phyloP scores from a whole-genome alignment of 2,329 filamentous ascomycete genomes.

The Mycogone perniciosa region DNA sequence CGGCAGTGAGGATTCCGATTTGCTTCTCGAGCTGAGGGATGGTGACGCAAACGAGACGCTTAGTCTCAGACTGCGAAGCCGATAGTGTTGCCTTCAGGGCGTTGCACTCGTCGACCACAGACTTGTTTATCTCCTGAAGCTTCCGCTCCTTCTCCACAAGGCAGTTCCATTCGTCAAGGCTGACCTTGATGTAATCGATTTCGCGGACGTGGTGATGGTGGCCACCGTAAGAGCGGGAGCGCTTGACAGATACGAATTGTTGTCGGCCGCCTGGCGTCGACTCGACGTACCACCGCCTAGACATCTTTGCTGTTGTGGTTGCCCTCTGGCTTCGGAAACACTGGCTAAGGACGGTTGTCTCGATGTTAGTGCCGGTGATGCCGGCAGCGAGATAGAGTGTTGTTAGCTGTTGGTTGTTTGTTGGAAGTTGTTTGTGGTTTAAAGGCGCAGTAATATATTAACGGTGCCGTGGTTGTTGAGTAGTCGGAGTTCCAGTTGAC shows the following conservation, averaged over 20 bases:
- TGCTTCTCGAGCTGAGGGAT: slow-evolving; percentile 33
- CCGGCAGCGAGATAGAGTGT: background rate
- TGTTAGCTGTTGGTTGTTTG: background rate
- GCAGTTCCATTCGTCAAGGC: slow-evolving; percentile 31
- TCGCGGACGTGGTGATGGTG: slow-evolving; percentile 26
- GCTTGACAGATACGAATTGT: slow-evolving; percentile 35
- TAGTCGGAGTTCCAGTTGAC: background rate
- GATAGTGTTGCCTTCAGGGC: slow-evolving; percentile 31
- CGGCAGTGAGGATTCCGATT: slow-evolving; percentile 29
- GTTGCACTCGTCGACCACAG: slow-evolving; percentile 26
- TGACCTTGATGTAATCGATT: slow-evolving; percentile 31
- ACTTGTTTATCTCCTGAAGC: slow-evolving; percentile 30
- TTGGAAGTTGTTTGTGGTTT: background rate
- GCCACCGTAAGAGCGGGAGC: slow-evolving; percentile 30
- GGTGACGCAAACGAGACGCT: slow-evolving; percentile 26
- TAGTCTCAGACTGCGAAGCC: slow-evolving; percentile 29
- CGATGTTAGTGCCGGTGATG: background rate
- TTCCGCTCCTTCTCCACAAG: slow-evolving; percentile 31
- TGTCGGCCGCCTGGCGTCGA: slow-evolving; percentile 27
- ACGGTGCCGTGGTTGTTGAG: no score
- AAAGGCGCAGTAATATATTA: no score
- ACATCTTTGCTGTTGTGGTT: slow-evolving; percentile 23
- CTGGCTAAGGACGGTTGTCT: background rate
- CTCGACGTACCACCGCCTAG: slow-evolving; percentile 32
- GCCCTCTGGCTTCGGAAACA: background rate